Percentiles rank a stretch among this genome's conserved stretches.
These are phyloP conservation scores for Eimeria falciformis DNA, from an alignment of 169 alveolate genomes.

Conservation along the genomic window DNA sequence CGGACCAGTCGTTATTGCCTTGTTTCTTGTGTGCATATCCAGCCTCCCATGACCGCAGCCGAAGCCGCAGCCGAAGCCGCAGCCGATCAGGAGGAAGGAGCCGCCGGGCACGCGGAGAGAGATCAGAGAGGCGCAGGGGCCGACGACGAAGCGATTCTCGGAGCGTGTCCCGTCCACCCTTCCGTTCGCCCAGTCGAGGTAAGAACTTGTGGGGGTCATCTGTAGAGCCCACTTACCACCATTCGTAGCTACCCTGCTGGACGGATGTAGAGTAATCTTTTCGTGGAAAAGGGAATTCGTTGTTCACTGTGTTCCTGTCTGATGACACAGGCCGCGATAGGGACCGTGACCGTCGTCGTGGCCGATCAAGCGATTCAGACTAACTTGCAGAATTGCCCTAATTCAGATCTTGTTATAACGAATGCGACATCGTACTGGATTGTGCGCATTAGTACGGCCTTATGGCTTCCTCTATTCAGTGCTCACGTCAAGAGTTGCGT, in stretches of 20 bases:
- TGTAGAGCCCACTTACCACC: background rate
- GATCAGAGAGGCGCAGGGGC: constrained; percentile 67
- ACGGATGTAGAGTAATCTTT: background rate
- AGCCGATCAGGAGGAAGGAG: constrained; percentile 47
- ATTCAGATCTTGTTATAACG: too few relatives aligned
- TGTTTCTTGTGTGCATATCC: background rate
- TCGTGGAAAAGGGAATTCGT: background rate
- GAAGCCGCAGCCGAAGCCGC: constrained; percentile 76
- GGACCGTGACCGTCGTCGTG: constrained; percentile 68
- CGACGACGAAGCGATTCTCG: constrained; percentile 69
- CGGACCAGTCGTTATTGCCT: too few relatives aligned
- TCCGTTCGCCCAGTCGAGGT: constrained; percentile 58
- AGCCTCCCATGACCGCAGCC: constrained; percentile 65
- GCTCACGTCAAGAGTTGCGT: too few relatives aligned
- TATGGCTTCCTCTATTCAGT: too few relatives aligned
- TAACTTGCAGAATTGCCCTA: background rate
- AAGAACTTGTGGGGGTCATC: background rate
- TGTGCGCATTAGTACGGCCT: too few relatives aligned
- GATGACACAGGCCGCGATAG: constrained; percentile 55
- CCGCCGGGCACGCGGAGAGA: constrained; percentile 69
- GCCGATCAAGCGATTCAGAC: constrained; percentile 59
- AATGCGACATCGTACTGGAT: too few relatives aligned
- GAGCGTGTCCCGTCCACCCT: constrained; percentile 42
- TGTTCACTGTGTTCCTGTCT: too few relatives aligned
- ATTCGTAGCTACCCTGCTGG: background rate